phyloP scores from a whole-genome alignment of 2,329 filamentous ascomycete genomes.

The Aspergillus costaricaensis region DNA sequence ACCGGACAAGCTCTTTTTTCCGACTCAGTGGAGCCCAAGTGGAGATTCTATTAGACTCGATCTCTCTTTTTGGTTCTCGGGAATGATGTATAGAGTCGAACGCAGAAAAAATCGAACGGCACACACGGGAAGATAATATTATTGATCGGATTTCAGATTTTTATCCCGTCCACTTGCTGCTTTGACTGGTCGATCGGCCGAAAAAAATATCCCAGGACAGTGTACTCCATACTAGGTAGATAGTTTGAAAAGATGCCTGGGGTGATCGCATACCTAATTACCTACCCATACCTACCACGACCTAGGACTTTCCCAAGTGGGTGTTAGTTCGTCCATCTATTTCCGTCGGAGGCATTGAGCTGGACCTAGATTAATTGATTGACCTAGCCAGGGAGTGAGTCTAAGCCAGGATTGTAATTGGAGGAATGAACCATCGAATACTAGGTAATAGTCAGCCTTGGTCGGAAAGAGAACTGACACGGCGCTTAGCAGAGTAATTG shows the following conservation, averaged over 20 bases:
- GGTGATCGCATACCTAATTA: constrained; percentile 9
- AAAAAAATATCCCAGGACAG: background rate
- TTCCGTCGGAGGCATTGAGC: background rate
- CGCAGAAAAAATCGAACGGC: constrained; percentile 18
- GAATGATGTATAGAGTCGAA: constrained; percentile 24
- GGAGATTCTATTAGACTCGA: constrained; percentile 36
- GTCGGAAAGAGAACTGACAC: background rate
- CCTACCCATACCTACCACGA: background rate
- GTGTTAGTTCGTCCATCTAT: background rate
- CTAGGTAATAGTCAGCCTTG: background rate
- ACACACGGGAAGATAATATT: constrained; percentile 14
- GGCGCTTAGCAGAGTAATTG: background rate
- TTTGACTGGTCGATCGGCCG: constrained; percentile 1
- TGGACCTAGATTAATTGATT: background rate
- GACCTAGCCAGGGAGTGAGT: background rate
- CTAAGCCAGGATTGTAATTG: background rate
- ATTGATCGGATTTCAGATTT: constrained; percentile 8
- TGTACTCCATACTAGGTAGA: background rate
- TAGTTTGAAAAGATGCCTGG: background rate
- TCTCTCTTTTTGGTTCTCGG: constrained; percentile 28
- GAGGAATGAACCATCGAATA: background rate
- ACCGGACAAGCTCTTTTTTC: constrained; percentile 35
- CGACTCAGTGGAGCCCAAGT: constrained; percentile 33
- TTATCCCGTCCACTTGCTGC: background rate
- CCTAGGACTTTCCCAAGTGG: background rate